Evolutionary conservation across 2,329 filamentous ascomycete species (phyloP).

Genomic region (Calonectria pseudoreteaudii): DNA sequence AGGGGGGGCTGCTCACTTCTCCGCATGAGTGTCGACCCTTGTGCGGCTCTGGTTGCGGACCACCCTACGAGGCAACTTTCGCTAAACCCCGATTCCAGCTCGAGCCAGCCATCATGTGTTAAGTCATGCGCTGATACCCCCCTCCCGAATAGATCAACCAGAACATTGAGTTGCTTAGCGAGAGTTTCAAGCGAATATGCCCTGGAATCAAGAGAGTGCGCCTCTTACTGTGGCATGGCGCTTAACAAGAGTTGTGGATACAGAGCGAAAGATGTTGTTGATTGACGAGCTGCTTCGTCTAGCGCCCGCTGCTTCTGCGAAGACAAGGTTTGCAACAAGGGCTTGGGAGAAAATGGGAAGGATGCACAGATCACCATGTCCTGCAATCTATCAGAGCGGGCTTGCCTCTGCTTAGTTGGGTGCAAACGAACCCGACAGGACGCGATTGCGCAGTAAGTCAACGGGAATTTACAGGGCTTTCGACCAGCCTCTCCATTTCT

Average conservation of each 20-base stretch:
- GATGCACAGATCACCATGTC: neutral
- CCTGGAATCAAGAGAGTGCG: no score
- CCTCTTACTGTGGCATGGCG: neutral
- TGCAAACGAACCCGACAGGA: neutral
- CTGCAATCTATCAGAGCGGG: neutral
- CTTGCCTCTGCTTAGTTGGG: neutral
- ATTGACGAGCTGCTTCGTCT: neutral
- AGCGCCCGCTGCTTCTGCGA: neutral
- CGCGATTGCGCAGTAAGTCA: neutral
- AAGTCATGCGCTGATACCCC: no score
- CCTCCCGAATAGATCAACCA: no score
- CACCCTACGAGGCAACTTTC: no score
- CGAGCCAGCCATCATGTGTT: no score
- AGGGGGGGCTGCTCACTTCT: no score
- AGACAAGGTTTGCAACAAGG: neutral
- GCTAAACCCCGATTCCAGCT: no score
- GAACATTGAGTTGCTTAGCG: no score
- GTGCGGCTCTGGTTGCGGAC: no score
- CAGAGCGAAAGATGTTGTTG: neutral
- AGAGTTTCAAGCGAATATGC: no score
- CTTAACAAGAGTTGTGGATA: neutral
- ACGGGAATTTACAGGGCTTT: neutral
- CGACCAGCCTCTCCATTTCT: neutral
- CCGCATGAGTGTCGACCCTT: no score
- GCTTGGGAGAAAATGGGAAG: neutral